A percentile compares a stretch with the other conserved stretches of the same genome.
phyloP scores from a whole-genome alignment of 345 rosid species.

The Salix purpurea region DNA sequence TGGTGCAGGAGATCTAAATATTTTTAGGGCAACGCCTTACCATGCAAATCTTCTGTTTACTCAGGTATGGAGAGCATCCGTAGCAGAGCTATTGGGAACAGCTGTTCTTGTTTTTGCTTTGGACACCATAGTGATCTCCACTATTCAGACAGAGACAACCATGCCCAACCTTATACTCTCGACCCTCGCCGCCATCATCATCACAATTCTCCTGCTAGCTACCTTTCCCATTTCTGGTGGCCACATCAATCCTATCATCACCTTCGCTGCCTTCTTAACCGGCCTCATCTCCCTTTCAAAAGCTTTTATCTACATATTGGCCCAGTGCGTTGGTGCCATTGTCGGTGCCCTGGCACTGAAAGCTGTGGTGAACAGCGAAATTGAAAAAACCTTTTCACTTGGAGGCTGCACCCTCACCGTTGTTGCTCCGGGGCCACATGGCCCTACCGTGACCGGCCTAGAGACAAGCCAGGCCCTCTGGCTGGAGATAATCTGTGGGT shows the following conservation, averaged over 20 bases:
- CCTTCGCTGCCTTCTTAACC: conserved; percentile 28
- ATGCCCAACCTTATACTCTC: conserved; percentile 23
- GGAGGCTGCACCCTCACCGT: conserved; percentile 37
- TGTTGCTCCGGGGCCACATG: conserved; percentile 24
- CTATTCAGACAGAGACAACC: conserved; percentile 11
- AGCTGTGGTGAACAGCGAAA: conserved; percentile 19
- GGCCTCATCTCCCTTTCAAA: conserved; percentile 24
- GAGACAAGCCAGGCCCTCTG: conserved; percentile 21
- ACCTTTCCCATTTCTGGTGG: conserved; percentile 39
- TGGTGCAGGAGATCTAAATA: no score
- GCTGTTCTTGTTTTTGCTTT: conserved; percentile 17
- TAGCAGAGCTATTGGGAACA: conserved; percentile 23
- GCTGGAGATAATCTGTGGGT: conserved; percentile 37
- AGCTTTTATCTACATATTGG: conserved; percentile 26
- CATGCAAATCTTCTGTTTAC: background rate
- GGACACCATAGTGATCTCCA: conserved; percentile 21
- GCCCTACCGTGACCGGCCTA: conserved; percentile 18
- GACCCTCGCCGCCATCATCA: conserved; percentile 2
- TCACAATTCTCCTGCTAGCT: conserved; percentile 19
- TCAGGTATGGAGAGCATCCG: conserved; percentile 25
- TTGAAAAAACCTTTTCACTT: conserved; percentile 24
- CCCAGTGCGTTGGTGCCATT: conserved; percentile 37
- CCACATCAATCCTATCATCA: conserved; percentile 39
- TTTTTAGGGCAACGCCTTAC: no score
- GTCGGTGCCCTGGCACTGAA: conserved; percentile 33